These are phyloP conservation scores for Pilatotrama ljubarskyi DNA, from an alignment of 768 basidiomycete genomes.

Conservation along the genomic window DNA sequence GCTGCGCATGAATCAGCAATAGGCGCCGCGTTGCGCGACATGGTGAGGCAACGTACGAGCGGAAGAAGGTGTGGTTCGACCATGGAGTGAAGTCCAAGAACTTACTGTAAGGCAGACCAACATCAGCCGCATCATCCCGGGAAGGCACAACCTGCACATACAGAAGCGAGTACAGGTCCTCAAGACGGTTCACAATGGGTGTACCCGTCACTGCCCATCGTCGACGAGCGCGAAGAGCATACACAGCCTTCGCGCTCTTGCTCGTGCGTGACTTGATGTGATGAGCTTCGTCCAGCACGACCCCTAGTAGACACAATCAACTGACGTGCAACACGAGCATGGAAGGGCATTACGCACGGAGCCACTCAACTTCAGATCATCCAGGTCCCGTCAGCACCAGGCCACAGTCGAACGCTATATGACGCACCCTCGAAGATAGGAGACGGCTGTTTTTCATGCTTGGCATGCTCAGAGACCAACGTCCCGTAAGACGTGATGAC, in stretches of 20 bases:
- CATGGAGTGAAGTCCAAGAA: slow-evolving; percentile 79
- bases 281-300: slow-evolving; percentile 93
- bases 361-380: slow-evolving; percentile 63
- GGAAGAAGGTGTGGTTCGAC: slow-evolving; percentile 87
- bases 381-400: neutral
- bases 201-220: slow-evolving; percentile 96
- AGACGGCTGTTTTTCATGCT: slow-evolving; percentile 60
- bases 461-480: slow-evolving; percentile 84
- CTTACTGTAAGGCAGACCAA: slow-evolving; percentile 46
- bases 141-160: slow-evolving; percentile 29
- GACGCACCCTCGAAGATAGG: slow-evolving; percentile 71
- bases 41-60: slow-evolving; percentile 55
- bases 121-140: no score
- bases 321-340: neutral
- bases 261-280: slow-evolving; percentile 89
- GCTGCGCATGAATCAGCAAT: slow-evolving; percentile 37
- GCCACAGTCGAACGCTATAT: slow-evolving; percentile 2
- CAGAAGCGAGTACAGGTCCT: slow-evolving; percentile 88
- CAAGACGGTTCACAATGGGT: slow-evolving; percentile 91
- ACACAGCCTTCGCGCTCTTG: slow-evolving; percentile 87
- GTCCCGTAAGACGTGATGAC: slow-evolving; percentile 92
- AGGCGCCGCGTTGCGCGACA: no score
- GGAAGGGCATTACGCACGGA: slow-evolving; percentile 42
- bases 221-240: slow-evolving; percentile 73
- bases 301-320: slow-evolving; percentile 24